These are phyloP conservation scores for Uncinocarpus reesii DNA, from an alignment of 2,329 filamentous ascomycete species.

Conservation along the genomic window DNA sequence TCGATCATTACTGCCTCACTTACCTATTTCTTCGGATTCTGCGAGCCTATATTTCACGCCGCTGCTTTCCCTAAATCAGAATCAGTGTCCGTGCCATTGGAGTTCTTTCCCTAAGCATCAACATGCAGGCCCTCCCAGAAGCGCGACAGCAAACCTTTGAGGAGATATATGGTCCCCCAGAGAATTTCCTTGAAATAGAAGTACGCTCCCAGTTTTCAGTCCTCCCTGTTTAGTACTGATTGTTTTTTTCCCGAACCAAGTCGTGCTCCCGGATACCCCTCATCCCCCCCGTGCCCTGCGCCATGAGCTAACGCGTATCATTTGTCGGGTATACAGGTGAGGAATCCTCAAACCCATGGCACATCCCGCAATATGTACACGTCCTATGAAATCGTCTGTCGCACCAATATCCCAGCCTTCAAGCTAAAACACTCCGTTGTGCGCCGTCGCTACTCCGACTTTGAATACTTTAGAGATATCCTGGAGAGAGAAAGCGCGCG, in stretches of 20 bases:
- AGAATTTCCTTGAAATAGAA: conserved; percentile 99
- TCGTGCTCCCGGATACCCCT: conserved; percentile 1
- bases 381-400: conserved; percentile 94
- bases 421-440: conserved; percentile 84
- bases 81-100: no score
- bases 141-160: conserved; percentile 89
- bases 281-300: not conserved
- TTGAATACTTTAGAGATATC: conserved; percentile 97
- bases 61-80: no score
- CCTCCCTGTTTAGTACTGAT: conserved; percentile 4
- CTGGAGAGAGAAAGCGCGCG: conserved; percentile 88
- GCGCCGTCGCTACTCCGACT: conserved; percentile 90
- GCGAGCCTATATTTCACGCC: no score
- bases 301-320: conserved; percentile 16
- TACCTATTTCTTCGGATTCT: no score
- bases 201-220: conserved; percentile 27
- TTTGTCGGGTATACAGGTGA: conserved; percentile 51
- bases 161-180: conserved; percentile 95
- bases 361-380: conserved; percentile 96
- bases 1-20: no score
- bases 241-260: not conserved
- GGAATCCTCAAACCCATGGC: conserved; percentile 86
- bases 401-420: conserved; percentile 98
- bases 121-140: conserved; percentile 55
- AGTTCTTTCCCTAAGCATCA: not conserved